Evolutionary conservation across 768 basidiomycete species (phyloP), one percentile per base, ranked within the genome.

Genomic region (Rhodotorula taiwanensis): DNA sequence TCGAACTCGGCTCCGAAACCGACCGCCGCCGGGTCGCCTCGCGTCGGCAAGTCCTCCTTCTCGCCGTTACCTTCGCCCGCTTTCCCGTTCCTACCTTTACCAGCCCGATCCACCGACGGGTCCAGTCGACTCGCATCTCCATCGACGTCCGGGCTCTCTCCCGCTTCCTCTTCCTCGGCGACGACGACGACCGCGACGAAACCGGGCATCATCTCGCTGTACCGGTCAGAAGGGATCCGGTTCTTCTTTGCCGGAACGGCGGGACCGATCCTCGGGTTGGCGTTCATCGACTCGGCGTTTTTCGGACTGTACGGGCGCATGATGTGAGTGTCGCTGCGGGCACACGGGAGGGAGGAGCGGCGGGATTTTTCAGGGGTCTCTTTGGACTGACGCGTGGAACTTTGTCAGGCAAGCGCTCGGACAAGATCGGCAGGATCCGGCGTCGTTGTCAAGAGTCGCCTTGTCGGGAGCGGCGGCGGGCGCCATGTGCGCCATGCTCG

Each of bases 161-260:
- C 54, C 14, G 16, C 53, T 2, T 7, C 42, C 7, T 28, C 42
- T 21, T 6, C 54, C 5, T 23, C 43, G 7, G 8, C 54, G 13
- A 9, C 27, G 2, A 3, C 42, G 3, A 13, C 54, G 20, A 2
- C 43, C 10, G 3, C 4, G 7, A 5, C 44, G 8, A 5, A 34
- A 52, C 30, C 52, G 31, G 59, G 59, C 14, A 18, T 66, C 21
- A 27, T 66, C 34, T 48, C 44, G 23, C 55, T 70, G n/a, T 70
- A 65, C 45, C 49, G 58, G 23, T 34, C 69, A 15, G 69, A 70
- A 39, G 69, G 69, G 0, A 25, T 57, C 25, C 52, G 62, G 20
- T 66, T 70, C 65, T 57, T 70, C 51, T 70, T 66, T 23, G 69
- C 69, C 2, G 69, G 69, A 4, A 65, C 69, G 42, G 64, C 64